Evolutionary conservation across 306 rosid species (phyloP).

Genomic region (Cercis canadensis): DNA sequence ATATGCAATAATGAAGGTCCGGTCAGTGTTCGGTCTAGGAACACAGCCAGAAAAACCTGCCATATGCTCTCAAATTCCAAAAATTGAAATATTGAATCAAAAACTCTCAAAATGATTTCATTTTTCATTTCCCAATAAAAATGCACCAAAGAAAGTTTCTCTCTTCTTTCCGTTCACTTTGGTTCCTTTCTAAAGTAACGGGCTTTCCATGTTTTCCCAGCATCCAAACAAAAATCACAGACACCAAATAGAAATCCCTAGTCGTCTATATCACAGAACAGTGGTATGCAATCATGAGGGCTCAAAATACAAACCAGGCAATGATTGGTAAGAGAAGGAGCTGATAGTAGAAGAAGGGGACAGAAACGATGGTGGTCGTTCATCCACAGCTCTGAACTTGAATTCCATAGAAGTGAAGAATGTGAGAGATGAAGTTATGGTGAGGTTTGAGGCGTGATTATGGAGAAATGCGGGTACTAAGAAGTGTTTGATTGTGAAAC

Average conservation of each 20-base stretch:
- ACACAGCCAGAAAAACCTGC: conserved; percentile 7
- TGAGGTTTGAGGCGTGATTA: neutral
- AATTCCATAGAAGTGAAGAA: conserved; percentile 47
- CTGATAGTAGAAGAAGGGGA: conserved; percentile 3
- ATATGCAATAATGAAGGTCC: too few relatives aligned
- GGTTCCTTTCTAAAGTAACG: neutral
- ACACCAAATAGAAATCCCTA: neutral
- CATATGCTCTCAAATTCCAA: neutral
- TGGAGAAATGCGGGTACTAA: neutral
- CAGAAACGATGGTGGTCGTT: conserved; percentile 1
- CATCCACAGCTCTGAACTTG: conserved; percentile 46
- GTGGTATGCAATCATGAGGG: neutral
- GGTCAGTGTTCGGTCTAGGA: neutral
- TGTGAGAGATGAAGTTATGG: neutral
- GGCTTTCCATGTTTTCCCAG: neutral
- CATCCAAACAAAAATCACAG: neutral
- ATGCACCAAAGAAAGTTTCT: neutral
- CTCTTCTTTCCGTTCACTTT: neutral
- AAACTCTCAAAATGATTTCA: neutral
- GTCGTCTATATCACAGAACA: neutral
- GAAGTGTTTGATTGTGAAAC: too few relatives aligned
- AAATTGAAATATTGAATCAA: neutral
- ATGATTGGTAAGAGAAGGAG: conserved; percentile 16
- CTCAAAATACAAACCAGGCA: conserved; percentile 10
- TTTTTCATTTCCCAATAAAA: neutral